Evolutionary conservation across 2,329 filamentous ascomycete species (phyloP), one percentile per base, ranked within the genome.

Genomic region (Gaeumannomyces tritici): DNA sequence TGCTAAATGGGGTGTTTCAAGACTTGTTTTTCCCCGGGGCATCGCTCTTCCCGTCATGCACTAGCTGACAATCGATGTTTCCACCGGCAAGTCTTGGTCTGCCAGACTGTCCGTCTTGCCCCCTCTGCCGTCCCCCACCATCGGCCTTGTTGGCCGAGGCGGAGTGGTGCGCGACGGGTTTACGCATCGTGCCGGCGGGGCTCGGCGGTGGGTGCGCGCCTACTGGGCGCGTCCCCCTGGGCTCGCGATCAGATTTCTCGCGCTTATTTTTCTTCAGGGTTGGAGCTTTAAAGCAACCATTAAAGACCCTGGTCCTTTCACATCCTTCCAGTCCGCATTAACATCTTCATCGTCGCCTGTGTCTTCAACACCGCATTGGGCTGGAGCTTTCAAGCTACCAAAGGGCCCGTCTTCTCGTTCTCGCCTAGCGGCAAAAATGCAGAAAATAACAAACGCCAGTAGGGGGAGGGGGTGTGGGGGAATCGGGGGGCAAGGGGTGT

Each of bases 301-400:
- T 78, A 71, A 51, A 72, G 75, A 78, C 76, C 76, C 75, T 75
- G 70, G 66, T 63, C 65, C 63, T 66, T 67, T 65, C 68, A 69
- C 66, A 66, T 68, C 66, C 67, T 68, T 66, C 69, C 64, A 67
- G 67, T 64, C 70, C 67, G 63, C 65, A 61, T 65, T 67, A 62
- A 65, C 63, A 64, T 69, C 66, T 59, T 60, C 59, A 55, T 31
- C 58, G 58, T 62, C 62, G 26, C 55, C 61, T 59, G 54, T 47
- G 57, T 57, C 62, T 18, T 54, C 57, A 51, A 51, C 42, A 51
- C 42, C n/a, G 42, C 42, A 51, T 68, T 72, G 80, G 81, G 80
- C 81, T 84, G 82, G 82, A 83, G 82, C 82, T 84, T 84, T 85
- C 76, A 85, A 85, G 83, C 82, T 80, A 84, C 81, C 83, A 84